phyloP scores from a whole-genome alignment of 1,139 yeast species.

The Yarrowia galli region DNA sequence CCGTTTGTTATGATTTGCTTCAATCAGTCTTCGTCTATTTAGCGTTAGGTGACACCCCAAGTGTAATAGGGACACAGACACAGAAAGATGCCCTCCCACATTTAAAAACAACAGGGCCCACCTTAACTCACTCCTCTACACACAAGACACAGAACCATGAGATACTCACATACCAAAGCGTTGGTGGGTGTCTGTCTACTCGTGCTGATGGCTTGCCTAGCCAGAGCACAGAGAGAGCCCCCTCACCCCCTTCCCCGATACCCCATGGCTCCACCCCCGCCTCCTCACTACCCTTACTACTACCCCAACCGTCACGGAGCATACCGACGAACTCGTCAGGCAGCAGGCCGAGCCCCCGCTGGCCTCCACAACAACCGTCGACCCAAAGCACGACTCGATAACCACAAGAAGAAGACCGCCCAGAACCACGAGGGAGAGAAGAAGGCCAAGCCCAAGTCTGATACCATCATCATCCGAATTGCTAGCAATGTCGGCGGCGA shows the following conservation, averaged over 20 bases:
- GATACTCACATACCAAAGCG: conserved; percentile 30
- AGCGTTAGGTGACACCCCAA: conserved; percentile 1
- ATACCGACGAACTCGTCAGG: conserved; percentile 27
- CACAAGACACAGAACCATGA: conserved; percentile 28
- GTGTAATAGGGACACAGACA: neutral
- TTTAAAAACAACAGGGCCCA: neutral
- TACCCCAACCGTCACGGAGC: conserved; percentile 38
- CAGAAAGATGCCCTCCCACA: conserved; percentile 7
- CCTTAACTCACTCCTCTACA: neutral
- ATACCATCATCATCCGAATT: conserved; percentile 34
- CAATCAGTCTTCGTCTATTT: neutral
- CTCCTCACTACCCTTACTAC: conserved; percentile 36
- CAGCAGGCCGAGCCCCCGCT: conserved; percentile 5
- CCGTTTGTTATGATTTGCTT: too few relatives aligned
- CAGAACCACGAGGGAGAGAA: conserved; percentile 12
- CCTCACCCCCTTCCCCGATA: conserved; percentile 21
- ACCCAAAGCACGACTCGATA: conserved; percentile 27
- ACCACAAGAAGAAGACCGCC: conserved; percentile 29
- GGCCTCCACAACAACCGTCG: conserved; percentile 22
- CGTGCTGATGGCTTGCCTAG: conserved; percentile 9
- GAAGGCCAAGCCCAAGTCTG: conserved; percentile 25
- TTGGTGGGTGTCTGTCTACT: conserved; percentile 27
- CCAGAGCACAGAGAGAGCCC: conserved; percentile 25
- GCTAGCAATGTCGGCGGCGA: conserved; percentile 16
- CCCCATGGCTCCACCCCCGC: conserved; percentile 31